Evolutionary conservation across 495 filamentous ascomycete genomes (phyloP).

Genomic region (Podospora conica): DNA sequence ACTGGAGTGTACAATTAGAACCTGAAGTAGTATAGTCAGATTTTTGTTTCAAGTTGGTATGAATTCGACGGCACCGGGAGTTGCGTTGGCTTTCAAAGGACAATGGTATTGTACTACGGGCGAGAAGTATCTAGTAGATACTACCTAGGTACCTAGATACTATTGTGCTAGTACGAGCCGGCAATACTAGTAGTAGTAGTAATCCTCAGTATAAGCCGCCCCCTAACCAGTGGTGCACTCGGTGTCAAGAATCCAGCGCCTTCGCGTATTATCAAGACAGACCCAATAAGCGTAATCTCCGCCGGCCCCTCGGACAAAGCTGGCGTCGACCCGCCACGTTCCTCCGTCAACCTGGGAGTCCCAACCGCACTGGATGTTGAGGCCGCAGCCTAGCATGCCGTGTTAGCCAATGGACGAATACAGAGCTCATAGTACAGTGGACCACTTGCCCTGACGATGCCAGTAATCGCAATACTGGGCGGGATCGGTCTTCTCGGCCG

Average conservation of each 20-base stretch:
- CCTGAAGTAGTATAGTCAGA: no score
- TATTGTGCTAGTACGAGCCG: no score
- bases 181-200: no score
- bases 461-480: not conserved
- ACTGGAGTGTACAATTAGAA: no score
- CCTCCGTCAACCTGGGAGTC: not conserved
- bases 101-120: no score
- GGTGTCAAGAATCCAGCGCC: not conserved
- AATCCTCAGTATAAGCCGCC: no score
- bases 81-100: no score
- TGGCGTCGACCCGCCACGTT: not conserved
- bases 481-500: not conserved
- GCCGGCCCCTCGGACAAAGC: not conserved
- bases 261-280: not conserved
- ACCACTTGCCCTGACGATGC: not conserved
- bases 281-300: not conserved
- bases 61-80: no score
- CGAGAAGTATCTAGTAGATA: no score
- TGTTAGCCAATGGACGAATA: not conserved
- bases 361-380: not conserved
- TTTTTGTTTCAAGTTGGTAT: no score
- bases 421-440: not conserved
- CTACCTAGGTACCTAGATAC: no score
- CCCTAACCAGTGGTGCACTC: not conserved
- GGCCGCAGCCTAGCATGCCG: not conserved